phyloP scores from a whole-genome alignment of 1,284 basidiomycete species.

The Xerocomus amazonicus region DNA sequence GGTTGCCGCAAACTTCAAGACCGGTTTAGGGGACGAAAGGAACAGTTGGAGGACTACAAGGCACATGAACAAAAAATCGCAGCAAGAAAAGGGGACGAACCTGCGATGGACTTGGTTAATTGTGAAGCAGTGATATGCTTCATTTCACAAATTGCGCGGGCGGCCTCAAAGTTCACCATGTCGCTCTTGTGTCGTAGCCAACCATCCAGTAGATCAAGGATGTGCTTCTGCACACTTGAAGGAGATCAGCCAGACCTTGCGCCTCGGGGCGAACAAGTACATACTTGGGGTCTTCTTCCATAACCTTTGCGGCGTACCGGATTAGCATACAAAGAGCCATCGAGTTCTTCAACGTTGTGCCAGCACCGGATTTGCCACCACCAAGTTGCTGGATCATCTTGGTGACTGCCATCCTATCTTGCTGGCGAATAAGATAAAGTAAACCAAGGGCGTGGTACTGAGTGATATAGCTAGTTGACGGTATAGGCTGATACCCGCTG shows the following conservation, averaged over 20 bases:
- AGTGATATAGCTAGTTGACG: slow-evolving; percentile 87
- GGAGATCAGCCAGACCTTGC: not conserved
- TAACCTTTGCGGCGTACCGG: slow-evolving; percentile 94
- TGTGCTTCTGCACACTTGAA: slow-evolving; percentile 80
- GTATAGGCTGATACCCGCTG: slow-evolving; percentile 74
- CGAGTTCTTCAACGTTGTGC: slow-evolving; percentile 86
- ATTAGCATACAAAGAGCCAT: slow-evolving; percentile 99
- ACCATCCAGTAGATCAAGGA: slow-evolving; percentile 92
- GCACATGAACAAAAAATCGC: slow-evolving; percentile 1
- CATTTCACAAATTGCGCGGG: slow-evolving; percentile 96
- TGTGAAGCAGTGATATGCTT: slow-evolving; percentile 76
- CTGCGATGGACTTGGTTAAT: slow-evolving; percentile 83
- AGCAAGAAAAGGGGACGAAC: slow-evolving; percentile 42
- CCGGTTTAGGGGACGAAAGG: slow-evolving; percentile 89
- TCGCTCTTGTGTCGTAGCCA: slow-evolving; percentile 99
- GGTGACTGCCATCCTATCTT: slow-evolving; percentile 98
- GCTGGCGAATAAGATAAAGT: slow-evolving; percentile 92
- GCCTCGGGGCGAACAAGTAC: slow-evolving; percentile 30
- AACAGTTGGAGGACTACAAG: slow-evolving; percentile 83
- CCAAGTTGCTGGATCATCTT: slow-evolving; percentile 99
- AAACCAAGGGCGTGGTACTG: slow-evolving; percentile 98
- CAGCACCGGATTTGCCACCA: slow-evolving; percentile 80
- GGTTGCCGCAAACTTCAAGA: slow-evolving; percentile 96
- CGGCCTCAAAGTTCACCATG: slow-evolving; percentile 99
- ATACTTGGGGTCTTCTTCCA: slow-evolving; percentile 98